A percentile compares a stretch with the other conserved stretches of the same genome.
phyloP scores from a whole-genome alignment of 495 filamentous ascomycete species.

The Aspergillus nidulans region DNA sequence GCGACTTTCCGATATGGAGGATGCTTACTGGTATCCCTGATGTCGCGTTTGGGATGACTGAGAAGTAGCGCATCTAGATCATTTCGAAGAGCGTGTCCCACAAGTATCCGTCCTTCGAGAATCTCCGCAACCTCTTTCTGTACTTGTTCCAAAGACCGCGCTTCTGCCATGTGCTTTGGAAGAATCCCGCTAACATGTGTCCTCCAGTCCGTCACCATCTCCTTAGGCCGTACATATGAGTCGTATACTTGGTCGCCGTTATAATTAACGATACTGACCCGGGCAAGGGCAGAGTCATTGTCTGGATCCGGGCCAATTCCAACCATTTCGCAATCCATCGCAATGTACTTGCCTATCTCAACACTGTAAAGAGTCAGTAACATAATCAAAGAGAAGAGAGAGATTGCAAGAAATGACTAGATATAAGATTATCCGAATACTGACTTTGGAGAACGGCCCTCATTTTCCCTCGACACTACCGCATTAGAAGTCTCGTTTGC shows the following conservation, averaged over 20 bases:
- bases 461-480: slow-evolving; percentile 39
- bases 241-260: slow-evolving; percentile 88
- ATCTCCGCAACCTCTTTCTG: slow-evolving; percentile 69
- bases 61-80: slow-evolving; percentile 75
- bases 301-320: slow-evolving; percentile 70
- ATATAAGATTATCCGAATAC: slow-evolving; percentile 7
- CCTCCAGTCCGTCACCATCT: slow-evolving; percentile 80
- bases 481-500: slow-evolving; percentile 23
- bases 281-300: slow-evolving; percentile 66
- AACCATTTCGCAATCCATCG: slow-evolving; percentile 98
- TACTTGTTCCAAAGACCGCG: slow-evolving; percentile 67
- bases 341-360: slow-evolving; percentile 78
- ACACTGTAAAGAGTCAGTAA: slow-evolving; percentile 26
- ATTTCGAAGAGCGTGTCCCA: slow-evolving; percentile 88
- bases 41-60: slow-evolving; percentile 67
- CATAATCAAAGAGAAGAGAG: neutral
- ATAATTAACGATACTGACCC: slow-evolving; percentile 86
- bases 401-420: neutral
- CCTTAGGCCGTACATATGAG: slow-evolving; percentile 75
- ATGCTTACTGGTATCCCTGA: slow-evolving; percentile 81
- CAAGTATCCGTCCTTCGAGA: slow-evolving; percentile 65
- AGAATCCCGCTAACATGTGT: slow-evolving; percentile 79
- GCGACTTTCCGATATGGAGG: slow-evolving; percentile 67
- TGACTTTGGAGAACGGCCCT: slow-evolving; percentile 46
- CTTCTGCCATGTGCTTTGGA: slow-evolving; percentile 61